Conservation (phyloP, 441 rosid genomes). For the Dalechampia spathulata region DNA sequence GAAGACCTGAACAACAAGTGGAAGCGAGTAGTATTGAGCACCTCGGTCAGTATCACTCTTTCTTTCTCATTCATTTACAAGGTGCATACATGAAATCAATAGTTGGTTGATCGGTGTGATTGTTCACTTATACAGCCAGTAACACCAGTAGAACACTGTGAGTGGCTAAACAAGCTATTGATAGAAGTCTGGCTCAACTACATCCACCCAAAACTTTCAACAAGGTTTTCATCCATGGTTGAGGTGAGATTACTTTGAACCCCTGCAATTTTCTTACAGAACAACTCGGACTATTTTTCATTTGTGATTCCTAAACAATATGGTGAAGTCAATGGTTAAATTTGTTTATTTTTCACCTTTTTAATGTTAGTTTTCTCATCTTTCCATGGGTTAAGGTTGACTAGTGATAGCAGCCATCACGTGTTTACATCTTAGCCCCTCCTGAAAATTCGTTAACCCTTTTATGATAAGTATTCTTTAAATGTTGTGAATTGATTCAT, state of each 20-base stretch:
- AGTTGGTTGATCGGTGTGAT: slow-evolving; percentile 1
- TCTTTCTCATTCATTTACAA: slow-evolving; percentile 7
- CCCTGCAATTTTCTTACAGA: not conserved
- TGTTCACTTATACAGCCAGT: slow-evolving; percentile 40
- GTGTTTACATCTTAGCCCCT: too few species aligned
- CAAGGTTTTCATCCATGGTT: slow-evolving; percentile 64
- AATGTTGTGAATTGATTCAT: too few species aligned
- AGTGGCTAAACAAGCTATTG: slow-evolving; percentile 87
- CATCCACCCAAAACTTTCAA: slow-evolving; percentile 62
- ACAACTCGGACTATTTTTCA: too few species aligned
- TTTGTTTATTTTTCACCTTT: too few species aligned
- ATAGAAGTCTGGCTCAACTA: slow-evolving; percentile 75
- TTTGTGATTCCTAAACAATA: too few species aligned
- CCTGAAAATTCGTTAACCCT: too few species aligned
- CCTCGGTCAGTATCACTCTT: slow-evolving; percentile 41
- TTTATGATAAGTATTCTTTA: too few species aligned
- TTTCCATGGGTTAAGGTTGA: too few species aligned
- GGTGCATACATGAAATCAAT: not conserved
- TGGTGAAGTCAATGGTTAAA: too few species aligned
- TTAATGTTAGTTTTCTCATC: too few species aligned
- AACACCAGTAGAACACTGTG: slow-evolving; percentile 92
- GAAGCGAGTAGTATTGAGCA: slow-evolving; percentile 52
- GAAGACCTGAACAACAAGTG: slow-evolving; percentile 86
- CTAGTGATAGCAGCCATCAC: too few species aligned
- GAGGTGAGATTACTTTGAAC: slow-evolving; percentile 46